phyloP scores from a whole-genome alignment of 202 grass and related monocot genomes.

The Digitaria exilis region DNA sequence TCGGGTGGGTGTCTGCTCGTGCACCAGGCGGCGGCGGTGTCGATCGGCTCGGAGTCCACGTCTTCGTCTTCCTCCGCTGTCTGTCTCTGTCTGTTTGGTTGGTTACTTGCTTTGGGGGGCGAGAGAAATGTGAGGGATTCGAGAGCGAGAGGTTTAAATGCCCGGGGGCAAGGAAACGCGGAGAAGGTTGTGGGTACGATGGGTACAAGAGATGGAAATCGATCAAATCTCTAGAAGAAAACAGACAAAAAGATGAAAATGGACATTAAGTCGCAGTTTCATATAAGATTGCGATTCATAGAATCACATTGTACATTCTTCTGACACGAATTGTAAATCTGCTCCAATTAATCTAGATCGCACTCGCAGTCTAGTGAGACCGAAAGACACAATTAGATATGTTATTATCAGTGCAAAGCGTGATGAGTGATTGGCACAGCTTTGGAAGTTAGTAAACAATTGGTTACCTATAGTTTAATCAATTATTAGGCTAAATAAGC shows the following conservation, averaged over 20 bases:
- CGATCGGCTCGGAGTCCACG: not conserved
- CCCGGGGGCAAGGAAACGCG: not conserved
- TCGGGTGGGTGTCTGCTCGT: slow-evolving; percentile 7
- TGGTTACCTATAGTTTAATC: too few relatives aligned
- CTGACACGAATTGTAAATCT: too few relatives aligned
- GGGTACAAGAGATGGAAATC: not conserved
- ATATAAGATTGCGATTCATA: not conserved
- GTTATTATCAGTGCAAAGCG: too few relatives aligned
- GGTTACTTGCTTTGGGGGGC: slow-evolving; percentile 34
- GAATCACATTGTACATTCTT: not conserved
- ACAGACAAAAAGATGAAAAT: not conserved
- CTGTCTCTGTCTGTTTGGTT: slow-evolving; percentile 45
- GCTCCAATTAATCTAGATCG: too few relatives aligned
- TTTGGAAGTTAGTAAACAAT: too few relatives aligned
- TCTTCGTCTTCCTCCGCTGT: not conserved
- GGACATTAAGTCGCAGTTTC: not conserved
- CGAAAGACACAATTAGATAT: too few relatives aligned
- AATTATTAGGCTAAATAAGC: too few relatives aligned
- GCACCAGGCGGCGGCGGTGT: not conserved
- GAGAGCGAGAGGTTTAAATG: slow-evolving; percentile 46
- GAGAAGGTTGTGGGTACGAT: not conserved
- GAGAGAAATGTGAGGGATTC: slow-evolving; percentile 41
- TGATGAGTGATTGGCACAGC: too few relatives aligned
- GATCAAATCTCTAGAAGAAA: not conserved
- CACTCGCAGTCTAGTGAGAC: too few relatives aligned